These are phyloP conservation scores for Sporothrix dimorphospora DNA, from an alignment of 2,329 filamentous ascomycete species.

Conservation along the genomic window DNA sequence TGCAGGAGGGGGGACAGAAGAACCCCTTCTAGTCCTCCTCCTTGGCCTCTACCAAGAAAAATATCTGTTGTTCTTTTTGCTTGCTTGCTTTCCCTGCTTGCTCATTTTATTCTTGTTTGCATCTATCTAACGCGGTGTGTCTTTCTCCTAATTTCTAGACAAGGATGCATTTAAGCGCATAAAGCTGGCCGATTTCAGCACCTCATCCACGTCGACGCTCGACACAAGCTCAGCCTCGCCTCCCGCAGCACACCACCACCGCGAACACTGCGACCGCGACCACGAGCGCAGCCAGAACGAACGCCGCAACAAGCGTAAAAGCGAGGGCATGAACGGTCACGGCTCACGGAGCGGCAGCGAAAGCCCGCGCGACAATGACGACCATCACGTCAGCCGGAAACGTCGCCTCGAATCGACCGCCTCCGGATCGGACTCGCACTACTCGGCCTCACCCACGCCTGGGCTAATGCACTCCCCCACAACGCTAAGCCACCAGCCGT, in stretches of 20 bases:
- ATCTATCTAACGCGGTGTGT: neutral
- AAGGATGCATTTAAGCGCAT: conserved; percentile 55
- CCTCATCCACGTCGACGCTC: conserved; percentile 15
- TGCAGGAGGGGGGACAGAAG: conserved; percentile 6
- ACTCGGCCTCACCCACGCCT: conserved; percentile 46
- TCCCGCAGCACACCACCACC: conserved; percentile 45
- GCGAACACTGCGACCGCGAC: conserved; percentile 38
- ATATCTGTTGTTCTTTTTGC: conserved; percentile 7
- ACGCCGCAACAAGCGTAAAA: conserved; percentile 4
- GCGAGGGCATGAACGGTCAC: conserved; percentile 36
- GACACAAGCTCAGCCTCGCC: conserved; percentile 38
- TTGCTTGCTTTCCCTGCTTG: neutral
- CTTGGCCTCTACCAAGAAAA: conserved; percentile 16
- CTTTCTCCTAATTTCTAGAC: conserved; percentile 39
- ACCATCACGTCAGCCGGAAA: conserved; percentile 43
- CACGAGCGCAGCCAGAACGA: conserved; percentile 39
- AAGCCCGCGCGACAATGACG: conserved; percentile 37
- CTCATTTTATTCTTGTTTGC: neutral
- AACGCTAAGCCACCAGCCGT: conserved; percentile 34
- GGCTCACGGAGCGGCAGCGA: conserved; percentile 54
- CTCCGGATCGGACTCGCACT: conserved; percentile 52
- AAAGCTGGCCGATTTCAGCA: conserved; percentile 48
- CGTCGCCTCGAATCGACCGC: conserved; percentile 54
- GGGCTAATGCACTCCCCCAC: conserved; percentile 48
- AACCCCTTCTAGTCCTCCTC: neutral